phyloP scores from a whole-genome alignment of 352 stramenopile genomes.

The Phytophthora citricola region DNA sequence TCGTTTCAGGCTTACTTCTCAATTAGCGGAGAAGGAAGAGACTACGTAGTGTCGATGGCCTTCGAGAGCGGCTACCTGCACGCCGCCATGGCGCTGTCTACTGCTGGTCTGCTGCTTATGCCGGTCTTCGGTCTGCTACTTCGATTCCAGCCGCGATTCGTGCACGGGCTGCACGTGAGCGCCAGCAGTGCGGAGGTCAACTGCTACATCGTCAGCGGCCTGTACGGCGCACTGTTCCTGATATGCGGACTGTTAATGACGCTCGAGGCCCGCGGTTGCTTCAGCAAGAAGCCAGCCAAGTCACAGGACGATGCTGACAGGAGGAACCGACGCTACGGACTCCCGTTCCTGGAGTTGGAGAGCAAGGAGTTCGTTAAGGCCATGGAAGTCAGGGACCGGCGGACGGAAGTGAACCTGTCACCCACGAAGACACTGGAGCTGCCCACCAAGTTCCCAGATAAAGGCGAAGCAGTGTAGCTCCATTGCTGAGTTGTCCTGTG shows the following conservation, averaged over 20 bases:
- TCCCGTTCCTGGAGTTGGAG: slow-evolving; percentile 44
- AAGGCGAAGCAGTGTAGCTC: slow-evolving; percentile 22
- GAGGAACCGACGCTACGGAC: slow-evolving; percentile 34
- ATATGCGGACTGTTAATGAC: slow-evolving; percentile 33
- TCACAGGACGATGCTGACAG: slow-evolving; percentile 7
- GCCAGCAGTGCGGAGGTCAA: slow-evolving; percentile 55
- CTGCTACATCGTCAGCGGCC: slow-evolving; percentile 62
- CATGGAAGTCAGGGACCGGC: slow-evolving; percentile 36
- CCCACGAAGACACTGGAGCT: slow-evolving; percentile 19
- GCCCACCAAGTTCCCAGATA: slow-evolving; percentile 16
- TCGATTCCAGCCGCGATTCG: slow-evolving; percentile 61
- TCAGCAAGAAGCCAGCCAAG: slow-evolving; percentile 8
- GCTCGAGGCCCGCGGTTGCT: slow-evolving; percentile 20
- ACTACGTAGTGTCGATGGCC: slow-evolving; percentile 4
- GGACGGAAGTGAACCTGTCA: slow-evolving; percentile 7
- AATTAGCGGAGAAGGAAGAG: slow-evolving; percentile 17
- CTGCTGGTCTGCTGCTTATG: slow-evolving; percentile 55
- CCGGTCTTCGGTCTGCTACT: slow-evolving; percentile 66
- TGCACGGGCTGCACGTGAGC: slow-evolving; percentile 59
- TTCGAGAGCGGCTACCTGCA: slow-evolving; percentile 49
- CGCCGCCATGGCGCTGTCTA: slow-evolving; percentile 52
- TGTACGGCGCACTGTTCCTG: slow-evolving; percentile 59
- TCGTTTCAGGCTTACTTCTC: slow-evolving; percentile 27
- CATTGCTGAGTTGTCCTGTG: not conserved
- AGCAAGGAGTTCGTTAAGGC: slow-evolving; percentile 41